Conservation (phyloP, 176 grass and related monocot species). For the Cymbopogon citratus region DNA sequence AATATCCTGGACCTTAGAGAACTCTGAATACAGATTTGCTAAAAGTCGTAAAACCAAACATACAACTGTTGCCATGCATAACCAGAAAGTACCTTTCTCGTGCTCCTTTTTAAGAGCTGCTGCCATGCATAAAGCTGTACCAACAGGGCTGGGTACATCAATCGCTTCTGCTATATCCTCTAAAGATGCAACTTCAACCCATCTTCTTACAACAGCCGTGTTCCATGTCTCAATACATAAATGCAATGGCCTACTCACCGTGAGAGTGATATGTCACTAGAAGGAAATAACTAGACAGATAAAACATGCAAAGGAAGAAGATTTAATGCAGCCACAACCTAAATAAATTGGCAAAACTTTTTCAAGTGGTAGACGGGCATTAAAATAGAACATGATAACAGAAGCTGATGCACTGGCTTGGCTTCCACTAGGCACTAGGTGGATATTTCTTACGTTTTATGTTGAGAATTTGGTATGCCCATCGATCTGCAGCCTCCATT, state of each 20-base stretch:
- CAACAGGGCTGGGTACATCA: constrained; percentile 63
- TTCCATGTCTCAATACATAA: constrained; percentile 94
- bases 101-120: constrained; percentile 97
- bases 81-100: constrained; percentile 65
- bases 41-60: not conserved
- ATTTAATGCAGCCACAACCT: not conserved
- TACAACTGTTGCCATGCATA: not conserved
- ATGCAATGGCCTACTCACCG: constrained; percentile 79
- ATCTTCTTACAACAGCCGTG: constrained; percentile 71
- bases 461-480: constrained; percentile 64
- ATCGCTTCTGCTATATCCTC: constrained; percentile 76
- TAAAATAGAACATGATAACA: constrained; percentile 3
- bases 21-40: constrained; percentile 5
- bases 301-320: constrained; percentile 10
- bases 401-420: constrained; percentile 7
- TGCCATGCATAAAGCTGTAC: constrained; percentile 98
- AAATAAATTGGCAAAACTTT: constrained; percentile 10
- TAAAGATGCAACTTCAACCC: constrained; percentile 72
- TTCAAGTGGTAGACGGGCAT: not conserved
- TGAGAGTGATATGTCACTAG: constrained; percentile 21
- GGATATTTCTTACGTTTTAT: constrained; percentile 77
- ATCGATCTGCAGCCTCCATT: constrained; percentile 97
- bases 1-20: constrained; percentile 3
- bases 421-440: not conserved
- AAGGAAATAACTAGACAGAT: constrained; percentile 8